Base-by-base conservation (phyloP, 108 stramenopile species). In the Cylindrotheca fusiformis region DNA sequence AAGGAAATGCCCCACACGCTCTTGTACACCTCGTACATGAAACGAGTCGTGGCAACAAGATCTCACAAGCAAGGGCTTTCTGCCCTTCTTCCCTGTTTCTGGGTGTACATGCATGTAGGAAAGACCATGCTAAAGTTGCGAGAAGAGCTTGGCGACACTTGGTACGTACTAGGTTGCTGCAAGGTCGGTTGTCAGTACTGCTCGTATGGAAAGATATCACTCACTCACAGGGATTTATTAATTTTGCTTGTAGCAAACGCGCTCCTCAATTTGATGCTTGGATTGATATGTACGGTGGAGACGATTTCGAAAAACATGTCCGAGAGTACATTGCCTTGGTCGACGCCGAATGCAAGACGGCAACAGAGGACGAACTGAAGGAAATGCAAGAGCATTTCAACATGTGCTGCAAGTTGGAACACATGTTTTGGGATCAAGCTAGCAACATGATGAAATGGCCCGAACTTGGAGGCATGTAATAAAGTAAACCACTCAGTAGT, bases 391-490 rank as follows among this genome's bases (percentile, higher is more conserved):
- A 82, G 20, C 84, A 90, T 62, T 91, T 95, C 57, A 50, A 77
- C 30, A 87, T 83, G 82, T 63, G 80, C 48, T 95, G 93, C 60
- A 86, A 86, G 56, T 61, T 95, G 67, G 93, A 95, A 67, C 80
- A 91, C 68, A 87, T 95, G 88, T 95, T 95, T 68, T 95, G 93
- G 93, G 84, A 86, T 67, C 86, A 88, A 59, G 87, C 88, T 0
- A 22, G 58, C 20, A 56, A 64, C 10, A 45, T 75, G 32, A 78
- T 84, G 78, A 12, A 67, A 26, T 95, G 90, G 90, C 87, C 90
- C 14, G 51, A 65, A 17, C 56, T 75, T 67, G 60, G 51, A 10
- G 70, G 32, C 4, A 12, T 56, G n/a, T 66, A 46, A 51, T 41
- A 14, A 41, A 6, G n/a, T n/a, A n/a, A n/a, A n/a, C n/a, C n/a